Percentiles rank a stretch among this genome's conserved stretches.
phyloP scores from a whole-genome alignment of 495 filamentous ascomycete genomes.

The Penicillium robsamsonii region DNA sequence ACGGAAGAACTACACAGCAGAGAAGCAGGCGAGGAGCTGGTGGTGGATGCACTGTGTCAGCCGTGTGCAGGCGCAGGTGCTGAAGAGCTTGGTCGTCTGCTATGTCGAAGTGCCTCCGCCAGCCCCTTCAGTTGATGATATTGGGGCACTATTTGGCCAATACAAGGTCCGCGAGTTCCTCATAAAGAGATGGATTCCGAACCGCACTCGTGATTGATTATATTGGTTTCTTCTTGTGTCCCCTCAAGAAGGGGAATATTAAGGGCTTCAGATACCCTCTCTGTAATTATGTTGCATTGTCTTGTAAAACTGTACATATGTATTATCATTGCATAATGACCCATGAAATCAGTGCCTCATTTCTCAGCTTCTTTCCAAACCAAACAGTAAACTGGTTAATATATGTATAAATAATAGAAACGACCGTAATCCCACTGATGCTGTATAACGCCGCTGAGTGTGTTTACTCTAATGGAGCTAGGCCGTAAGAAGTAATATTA shows the following conservation, averaged over 20 bases:
- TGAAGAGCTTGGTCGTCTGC: slow-evolving; percentile 80
- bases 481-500: slow-evolving; percentile 34
- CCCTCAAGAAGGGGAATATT: neutral
- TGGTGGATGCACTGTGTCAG: slow-evolving; percentile 92
- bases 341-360: slow-evolving; percentile 1
- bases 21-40: slow-evolving; percentile 63
- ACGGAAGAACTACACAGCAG: slow-evolving; percentile 43
- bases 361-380: neutral
- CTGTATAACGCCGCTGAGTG: neutral
- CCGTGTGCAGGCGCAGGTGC: slow-evolving; percentile 82
- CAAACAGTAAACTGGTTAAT: neutral
- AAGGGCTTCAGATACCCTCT: slow-evolving; percentile 24
- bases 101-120: slow-evolving; percentile 92
- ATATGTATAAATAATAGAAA: neutral
- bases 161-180: slow-evolving; percentile 83
- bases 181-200: slow-evolving; percentile 78
- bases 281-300: slow-evolving; percentile 8
- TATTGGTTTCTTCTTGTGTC: slow-evolving; percentile 40
- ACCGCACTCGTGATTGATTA: slow-evolving; percentile 66
- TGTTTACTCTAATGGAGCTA: slow-evolving; percentile 20
- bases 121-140: slow-evolving; percentile 41
- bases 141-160: slow-evolving; percentile 60
- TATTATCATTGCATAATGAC: slow-evolving; percentile 10
- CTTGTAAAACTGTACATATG: neutral
- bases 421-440: neutral